A percentile compares a stretch with the other conserved stretches of the same genome.
These are phyloP conservation scores for Alternaria arbusti DNA, from an alignment of 2,329 filamentous ascomycete species.

Conservation along the genomic window DNA sequence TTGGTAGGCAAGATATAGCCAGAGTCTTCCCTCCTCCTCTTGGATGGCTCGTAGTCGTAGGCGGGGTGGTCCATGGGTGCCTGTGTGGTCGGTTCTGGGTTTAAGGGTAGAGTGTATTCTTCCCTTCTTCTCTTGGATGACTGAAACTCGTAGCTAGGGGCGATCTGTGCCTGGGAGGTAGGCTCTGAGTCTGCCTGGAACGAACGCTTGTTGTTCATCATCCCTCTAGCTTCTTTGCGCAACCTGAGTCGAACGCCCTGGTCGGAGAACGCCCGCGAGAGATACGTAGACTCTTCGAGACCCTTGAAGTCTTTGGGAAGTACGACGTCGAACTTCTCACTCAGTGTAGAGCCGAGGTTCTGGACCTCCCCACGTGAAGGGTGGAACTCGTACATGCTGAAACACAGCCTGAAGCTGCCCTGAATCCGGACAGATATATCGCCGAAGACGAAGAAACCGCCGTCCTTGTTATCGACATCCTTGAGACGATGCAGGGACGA, in stretches of 20 bases:
- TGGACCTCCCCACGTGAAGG: constrained; percentile 51
- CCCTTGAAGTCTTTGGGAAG: constrained; percentile 75
- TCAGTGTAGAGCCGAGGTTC: constrained; percentile 60
- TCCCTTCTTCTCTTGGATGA: neutral
- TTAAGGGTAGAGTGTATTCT: neutral
- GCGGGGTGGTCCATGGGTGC: neutral
- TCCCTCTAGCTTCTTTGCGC: constrained; percentile 75
- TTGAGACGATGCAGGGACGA: constrained; percentile 85
- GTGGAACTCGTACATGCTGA: constrained; percentile 70
- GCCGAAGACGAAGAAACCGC: constrained; percentile 89
- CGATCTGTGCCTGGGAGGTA: neutral
- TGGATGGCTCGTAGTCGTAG: neutral
- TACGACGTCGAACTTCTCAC: constrained; percentile 70
- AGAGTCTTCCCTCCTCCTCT: neutral
- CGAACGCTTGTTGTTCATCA: constrained; percentile 35
- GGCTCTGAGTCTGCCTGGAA: constrained; percentile 20
- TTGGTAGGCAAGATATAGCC: neutral
- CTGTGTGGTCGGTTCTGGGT: neutral
- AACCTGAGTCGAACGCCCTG: constrained; percentile 84
- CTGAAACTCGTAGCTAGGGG: neutral
- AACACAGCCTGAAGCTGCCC: constrained; percentile 75
- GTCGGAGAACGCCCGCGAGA: constrained; percentile 83
- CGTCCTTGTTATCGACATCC: constrained; percentile 76
- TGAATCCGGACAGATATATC: constrained; percentile 80
- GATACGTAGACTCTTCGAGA: constrained; percentile 79